Evolutionary conservation across 148 eudicot genomes (phyloP), one percentile per base, ranked within the genome.

Genomic region (Pharnaceum exiguum): DNA sequence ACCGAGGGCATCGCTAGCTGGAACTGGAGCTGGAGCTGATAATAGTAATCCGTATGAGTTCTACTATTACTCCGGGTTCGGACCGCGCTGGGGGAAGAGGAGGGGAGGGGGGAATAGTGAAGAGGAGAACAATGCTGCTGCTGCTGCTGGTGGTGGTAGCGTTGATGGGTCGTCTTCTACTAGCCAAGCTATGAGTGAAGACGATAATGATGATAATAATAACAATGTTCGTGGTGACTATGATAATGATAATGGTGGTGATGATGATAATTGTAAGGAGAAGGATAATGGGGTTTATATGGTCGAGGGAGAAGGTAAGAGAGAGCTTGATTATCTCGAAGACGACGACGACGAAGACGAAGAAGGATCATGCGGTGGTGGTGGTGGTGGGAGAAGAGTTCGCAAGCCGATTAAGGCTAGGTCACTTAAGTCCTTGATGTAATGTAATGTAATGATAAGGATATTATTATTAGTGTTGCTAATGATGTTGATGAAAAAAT

Each of bases 51-150:
- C 85, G 1, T 30, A 78, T 51, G 78, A 77, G 24, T 79, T 63
- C 36, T 86, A 81, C 64, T 83, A 83, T 46, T 89, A 85, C 51
- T 67, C 85, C 0, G 96, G 95, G 38, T 89, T 83, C 26, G 90
- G 90, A 1, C 96, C 96, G 11, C 55, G 67, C 1, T 80, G 95
- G 89, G 80, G 79, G 21, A 78, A 78, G 55, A 76, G 35, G 50
- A 70, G 76, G 67, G 71, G 81, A 26, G 63, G 29, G 45, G 31
- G n/a, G 5, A 37, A n/a, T 10, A 7, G 13, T 8, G 10, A n/a
- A n/a, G n/a, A n/a, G n/a, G n/a, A n/a, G n/a, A n/a, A n/a, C n/a
- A n/a, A 3, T 7, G 43, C 5, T 36, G 26, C 21, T 22, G 43
- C 9, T 9, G 16, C 27, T 8, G 44, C 24, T 11, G 21, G 10